A percentile compares a stretch with the other conserved stretches of the same genome.
Evolutionary conservation across 106 monocot species (phyloP).

Genomic region (Chionographis japonica): DNA sequence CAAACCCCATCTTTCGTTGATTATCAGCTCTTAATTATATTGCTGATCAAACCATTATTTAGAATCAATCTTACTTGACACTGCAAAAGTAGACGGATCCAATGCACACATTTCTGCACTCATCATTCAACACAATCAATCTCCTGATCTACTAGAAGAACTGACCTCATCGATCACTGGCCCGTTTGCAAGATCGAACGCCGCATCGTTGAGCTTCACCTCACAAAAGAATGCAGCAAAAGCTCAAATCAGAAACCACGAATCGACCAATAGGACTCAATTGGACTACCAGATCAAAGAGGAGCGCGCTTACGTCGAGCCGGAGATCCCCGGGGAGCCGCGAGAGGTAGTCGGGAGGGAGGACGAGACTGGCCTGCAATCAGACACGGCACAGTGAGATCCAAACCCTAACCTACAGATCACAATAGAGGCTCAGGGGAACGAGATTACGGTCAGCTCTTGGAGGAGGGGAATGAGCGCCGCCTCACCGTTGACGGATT

Average conservation of each 20-base stretch:
- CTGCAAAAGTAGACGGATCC: too few relatives aligned
- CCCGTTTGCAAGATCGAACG: conserved; percentile 91
- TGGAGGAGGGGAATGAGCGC: conserved; percentile 54
- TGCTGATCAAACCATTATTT: too few relatives aligned
- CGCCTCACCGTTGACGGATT: conserved; percentile 23
- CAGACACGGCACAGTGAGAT: neutral
- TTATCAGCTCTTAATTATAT: too few relatives aligned
- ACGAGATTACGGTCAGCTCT: conserved; percentile 63
- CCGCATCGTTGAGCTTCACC: conserved; percentile 81
- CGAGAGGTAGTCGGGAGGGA: conserved; percentile 74
- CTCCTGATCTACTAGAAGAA: neutral
- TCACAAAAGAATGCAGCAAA: neutral
- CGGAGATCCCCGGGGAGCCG: conserved; percentile 78
- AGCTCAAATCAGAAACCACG: conserved; percentile 7
- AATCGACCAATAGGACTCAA: neutral
- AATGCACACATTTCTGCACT: too few relatives aligned
- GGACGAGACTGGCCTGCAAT: conserved; percentile 57
- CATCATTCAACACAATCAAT: too few relatives aligned
- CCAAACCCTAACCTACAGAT: conserved; percentile 1
- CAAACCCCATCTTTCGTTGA: too few relatives aligned
- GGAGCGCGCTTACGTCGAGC: conserved; percentile 56
- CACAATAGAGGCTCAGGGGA: neutral
- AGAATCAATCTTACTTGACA: too few relatives aligned
- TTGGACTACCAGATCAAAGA: neutral
- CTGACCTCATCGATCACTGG: conserved; percentile 80